These are phyloP conservation scores for Pseudozyma sp. DNA, from an alignment of 1,284 basidiomycete genomes.

Conservation along the genomic window DNA sequence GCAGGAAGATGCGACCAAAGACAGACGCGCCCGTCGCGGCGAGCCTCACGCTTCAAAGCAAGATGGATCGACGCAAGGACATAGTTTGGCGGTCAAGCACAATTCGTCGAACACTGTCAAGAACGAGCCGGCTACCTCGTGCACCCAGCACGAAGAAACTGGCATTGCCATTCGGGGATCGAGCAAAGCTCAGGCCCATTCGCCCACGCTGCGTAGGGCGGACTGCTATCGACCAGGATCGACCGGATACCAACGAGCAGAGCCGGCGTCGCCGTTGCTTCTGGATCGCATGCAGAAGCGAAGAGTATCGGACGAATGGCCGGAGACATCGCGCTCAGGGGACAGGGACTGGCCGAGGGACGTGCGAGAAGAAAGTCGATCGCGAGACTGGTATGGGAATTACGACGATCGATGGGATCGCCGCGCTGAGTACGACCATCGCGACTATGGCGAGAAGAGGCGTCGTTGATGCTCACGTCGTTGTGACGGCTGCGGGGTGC, in stretches of 20 bases:
- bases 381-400: not conserved
- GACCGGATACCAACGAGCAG: not conserved
- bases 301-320: not conserved
- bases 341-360: not conserved
- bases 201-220: not conserved
- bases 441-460: no score
- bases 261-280: not conserved
- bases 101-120: not conserved
- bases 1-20: not conserved
- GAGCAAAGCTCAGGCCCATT: not conserved
- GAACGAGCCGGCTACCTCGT: not conserved
- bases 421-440: not conserved
- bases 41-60: not conserved
- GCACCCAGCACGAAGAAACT: not conserved
- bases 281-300: not conserved
- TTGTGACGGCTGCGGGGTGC: no score
- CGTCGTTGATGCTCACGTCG: no score
- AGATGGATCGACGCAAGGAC: not conserved
- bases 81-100: no score
- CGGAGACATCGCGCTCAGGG: not conserved
- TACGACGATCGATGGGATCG: not conserved
- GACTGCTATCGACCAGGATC: not conserved
- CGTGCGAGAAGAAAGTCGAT: not conserved
- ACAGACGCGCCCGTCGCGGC: slow-evolving; percentile 9
- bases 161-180: slow-evolving; percentile 10